Evolutionary conservation across 257 asterid species (phyloP).

Genomic region (Przewalskia tangutica): DNA sequence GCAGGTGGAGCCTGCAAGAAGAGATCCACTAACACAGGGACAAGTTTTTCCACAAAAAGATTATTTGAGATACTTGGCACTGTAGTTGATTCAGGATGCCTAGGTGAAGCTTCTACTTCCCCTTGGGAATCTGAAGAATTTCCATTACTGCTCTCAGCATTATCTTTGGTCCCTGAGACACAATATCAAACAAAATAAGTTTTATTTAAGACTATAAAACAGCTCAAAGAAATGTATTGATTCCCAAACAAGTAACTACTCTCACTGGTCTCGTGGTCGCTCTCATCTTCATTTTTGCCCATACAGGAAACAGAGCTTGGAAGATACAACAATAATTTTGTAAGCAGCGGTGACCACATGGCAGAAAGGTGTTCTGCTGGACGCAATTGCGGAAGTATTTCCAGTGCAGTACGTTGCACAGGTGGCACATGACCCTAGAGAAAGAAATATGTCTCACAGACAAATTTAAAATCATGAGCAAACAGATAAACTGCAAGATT

Average conservation of each 20-base stretch:
- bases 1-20: conserved; percentile 67
- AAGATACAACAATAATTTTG: conserved; percentile 57
- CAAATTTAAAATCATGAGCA: background rate
- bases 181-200: background rate
- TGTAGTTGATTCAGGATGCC: conserved; percentile 21
- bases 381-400: conserved; percentile 56
- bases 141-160: conserved; percentile 26
- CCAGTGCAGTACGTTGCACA: conserved; percentile 73
- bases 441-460: conserved; percentile 1
- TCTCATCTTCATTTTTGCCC: conserved; percentile 34
- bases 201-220: background rate
- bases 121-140: conserved; percentile 26
- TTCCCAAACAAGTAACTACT: background rate
- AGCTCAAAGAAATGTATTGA: background rate
- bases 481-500: background rate
- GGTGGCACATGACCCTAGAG: conserved; percentile 82
- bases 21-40: conserved; percentile 66
- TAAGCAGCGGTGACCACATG: conserved; percentile 73
- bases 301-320: conserved; percentile 57
- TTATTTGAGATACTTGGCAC: conserved; percentile 29
- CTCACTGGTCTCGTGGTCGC: conserved; percentile 13
- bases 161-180: conserved; percentile 13
- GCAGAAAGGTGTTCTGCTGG: conserved; percentile 74
- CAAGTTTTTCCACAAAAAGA: conserved; percentile 77
- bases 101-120: conserved; percentile 29